Conservation (phyloP, 2,329 filamentous ascomycete species). For the Cladosporium sp. region DNA sequence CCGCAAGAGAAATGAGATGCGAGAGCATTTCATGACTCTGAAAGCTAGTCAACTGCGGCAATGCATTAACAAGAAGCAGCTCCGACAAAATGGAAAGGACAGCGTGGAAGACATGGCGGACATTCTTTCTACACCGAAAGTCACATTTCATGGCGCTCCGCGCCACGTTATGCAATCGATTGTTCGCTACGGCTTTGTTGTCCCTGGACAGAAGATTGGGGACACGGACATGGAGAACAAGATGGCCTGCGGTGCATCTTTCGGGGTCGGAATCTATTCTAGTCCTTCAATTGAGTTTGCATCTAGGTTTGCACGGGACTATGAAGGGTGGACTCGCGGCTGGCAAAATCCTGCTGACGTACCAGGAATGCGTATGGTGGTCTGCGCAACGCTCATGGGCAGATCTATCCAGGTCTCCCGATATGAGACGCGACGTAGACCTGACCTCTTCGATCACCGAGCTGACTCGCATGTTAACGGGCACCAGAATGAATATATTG, state of each 20-base stretch:
- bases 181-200: slow-evolving; percentile 42
- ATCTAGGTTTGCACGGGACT: slow-evolving; percentile 33
- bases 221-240: slow-evolving; percentile 23
- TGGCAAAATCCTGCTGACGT: slow-evolving; percentile 21
- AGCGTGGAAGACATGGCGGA: slow-evolving; percentile 33
- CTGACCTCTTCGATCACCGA: neutral
- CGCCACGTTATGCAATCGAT: slow-evolving; percentile 37
- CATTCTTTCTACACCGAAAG: slow-evolving; percentile 32
- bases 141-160: slow-evolving; percentile 37
- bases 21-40: neutral
- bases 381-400: slow-evolving; percentile 47
- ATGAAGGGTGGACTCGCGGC: slow-evolving; percentile 16
- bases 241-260: slow-evolving; percentile 37
- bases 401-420: slow-evolving; percentile 30
- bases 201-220: slow-evolving; percentile 33
- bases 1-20: slow-evolving; percentile 1
- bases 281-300: slow-evolving; percentile 40
- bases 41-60: neutral
- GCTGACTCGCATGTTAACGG: slow-evolving; percentile 28
- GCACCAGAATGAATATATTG: slow-evolving; percentile 39
- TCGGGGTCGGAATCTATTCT: slow-evolving; percentile 43
- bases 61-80: neutral
- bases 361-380: slow-evolving; percentile 40
- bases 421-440: neutral
- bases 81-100: neutral